phyloP scores from a whole-genome alignment of 805 yeast species.

The Pichia phayaonensis region DNA sequence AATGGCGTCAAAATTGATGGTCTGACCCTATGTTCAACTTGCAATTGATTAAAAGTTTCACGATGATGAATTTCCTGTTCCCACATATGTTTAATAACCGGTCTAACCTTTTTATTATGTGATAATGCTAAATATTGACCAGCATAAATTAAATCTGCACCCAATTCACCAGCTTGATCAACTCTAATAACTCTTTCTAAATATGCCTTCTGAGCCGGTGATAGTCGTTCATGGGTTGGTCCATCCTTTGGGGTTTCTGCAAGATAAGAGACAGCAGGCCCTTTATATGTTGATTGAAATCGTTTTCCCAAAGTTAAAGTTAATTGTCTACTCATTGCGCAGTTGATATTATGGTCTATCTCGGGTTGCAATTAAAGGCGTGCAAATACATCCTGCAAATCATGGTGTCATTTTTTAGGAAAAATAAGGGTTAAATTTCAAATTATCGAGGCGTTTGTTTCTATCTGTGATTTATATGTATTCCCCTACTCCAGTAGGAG shows the following conservation, averaged over 20 bases:
- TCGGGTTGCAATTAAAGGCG: not conserved
- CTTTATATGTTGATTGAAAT: conserved; percentile 14
- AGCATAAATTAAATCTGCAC: conserved; percentile 86
- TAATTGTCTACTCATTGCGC: not conserved
- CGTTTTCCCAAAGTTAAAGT: conserved; percentile 5
- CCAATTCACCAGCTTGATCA: conserved; percentile 97
- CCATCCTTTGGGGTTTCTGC: conserved; percentile 7
- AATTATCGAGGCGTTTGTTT: not conserved
- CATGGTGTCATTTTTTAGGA: not conserved
- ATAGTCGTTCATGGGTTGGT: conserved; percentile 23
- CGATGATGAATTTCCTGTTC: conserved; percentile 94
- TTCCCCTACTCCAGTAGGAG: too few relatives aligned
- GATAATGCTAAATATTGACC: conserved; percentile 82
- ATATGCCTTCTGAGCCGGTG: conserved; percentile 57
- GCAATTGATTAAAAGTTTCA: conserved; percentile 72
- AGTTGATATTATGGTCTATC: not conserved
- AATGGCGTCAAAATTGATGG: conserved; percentile 88
- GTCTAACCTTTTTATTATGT: conserved; percentile 64
- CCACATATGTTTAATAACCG: conserved; percentile 92
- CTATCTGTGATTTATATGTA: not conserved
- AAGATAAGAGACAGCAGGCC: conserved; percentile 2
- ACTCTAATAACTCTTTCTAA: conserved; percentile 75
- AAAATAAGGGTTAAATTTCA: too few relatives aligned
- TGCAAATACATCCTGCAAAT: too few relatives aligned
- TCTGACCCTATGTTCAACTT: conserved; percentile 69